Evolutionary conservation across 441 rosid species (phyloP).

Genomic region (Mallotus repandus): DNA sequence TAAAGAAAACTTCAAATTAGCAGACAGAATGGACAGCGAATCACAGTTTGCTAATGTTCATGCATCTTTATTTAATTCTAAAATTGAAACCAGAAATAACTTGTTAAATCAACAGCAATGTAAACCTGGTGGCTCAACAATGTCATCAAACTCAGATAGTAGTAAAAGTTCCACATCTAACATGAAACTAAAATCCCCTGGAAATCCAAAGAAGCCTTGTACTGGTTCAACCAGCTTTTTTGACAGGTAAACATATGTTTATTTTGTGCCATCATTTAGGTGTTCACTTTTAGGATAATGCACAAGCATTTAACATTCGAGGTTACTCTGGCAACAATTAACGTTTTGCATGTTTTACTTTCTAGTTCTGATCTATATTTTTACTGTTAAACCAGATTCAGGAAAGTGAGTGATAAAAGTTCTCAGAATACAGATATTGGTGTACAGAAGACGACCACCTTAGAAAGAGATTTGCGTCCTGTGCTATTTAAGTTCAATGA

Average conservation of each 20-base stretch:
- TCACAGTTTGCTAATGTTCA: constrained; percentile 21
- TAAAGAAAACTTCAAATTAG: constrained; percentile 31
- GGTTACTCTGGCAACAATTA: background rate
- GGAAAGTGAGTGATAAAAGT: constrained; percentile 49
- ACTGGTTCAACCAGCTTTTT: constrained; percentile 54
- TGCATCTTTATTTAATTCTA: constrained; percentile 25
- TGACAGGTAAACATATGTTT: constrained; percentile 56
- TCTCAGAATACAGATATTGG: constrained; percentile 42
- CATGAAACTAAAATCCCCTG: constrained; percentile 36
- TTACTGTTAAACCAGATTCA: constrained; percentile 55
- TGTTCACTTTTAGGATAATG: background rate
- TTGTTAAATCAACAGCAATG: constrained; percentile 30
- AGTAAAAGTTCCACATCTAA: constrained; percentile 29
- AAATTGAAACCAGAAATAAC: constrained; percentile 28
- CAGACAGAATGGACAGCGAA: constrained; percentile 26
- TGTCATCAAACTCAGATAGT: constrained; percentile 30
- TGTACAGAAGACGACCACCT: constrained; percentile 41
- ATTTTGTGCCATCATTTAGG: background rate
- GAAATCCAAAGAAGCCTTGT: constrained; percentile 48
- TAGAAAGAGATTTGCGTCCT: constrained; percentile 69
- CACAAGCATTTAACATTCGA: background rate
- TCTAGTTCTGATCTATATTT: constrained; percentile 15
- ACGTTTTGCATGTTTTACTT: background rate
- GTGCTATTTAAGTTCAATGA: constrained; percentile 88
- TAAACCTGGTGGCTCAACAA: constrained; percentile 31